Percentiles rank a stretch among this genome's conserved stretches.
These are phyloP conservation scores for Crithidia sp. DNA, from an alignment of 208 protist species.

Conservation along the genomic window DNA sequence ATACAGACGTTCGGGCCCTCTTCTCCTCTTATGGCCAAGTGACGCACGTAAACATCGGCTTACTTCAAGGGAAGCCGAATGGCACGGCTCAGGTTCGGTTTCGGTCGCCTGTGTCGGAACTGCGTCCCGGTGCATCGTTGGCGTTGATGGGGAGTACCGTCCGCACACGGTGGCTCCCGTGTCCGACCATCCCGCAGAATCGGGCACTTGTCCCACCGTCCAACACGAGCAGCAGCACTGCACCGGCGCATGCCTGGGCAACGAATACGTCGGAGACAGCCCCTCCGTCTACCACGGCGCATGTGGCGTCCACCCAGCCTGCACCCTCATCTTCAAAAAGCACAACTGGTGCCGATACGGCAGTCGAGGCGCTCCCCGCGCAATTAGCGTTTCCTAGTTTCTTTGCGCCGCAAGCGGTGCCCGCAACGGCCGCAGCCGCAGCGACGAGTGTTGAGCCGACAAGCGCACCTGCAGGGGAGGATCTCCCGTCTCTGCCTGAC, in stretches of 20 bases:
- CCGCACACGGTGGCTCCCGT: background rate
- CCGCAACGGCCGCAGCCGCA: background rate
- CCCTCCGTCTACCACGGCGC: too few species aligned
- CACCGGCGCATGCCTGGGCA: background rate
- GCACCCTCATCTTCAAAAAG: too few species aligned
- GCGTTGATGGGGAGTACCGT: background rate
- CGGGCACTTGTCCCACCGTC: too few species aligned
- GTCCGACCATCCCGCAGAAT: background rate
- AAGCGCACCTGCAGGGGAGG: background rate
- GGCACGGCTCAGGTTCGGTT: background rate
- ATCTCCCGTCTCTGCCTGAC: conserved; percentile 4
- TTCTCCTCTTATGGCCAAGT: conserved; percentile 4
- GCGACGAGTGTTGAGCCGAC: background rate
- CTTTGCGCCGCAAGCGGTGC: too few species aligned
- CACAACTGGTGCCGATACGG: too few species aligned
- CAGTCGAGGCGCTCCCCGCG: too few species aligned
- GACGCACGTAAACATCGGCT: background rate
- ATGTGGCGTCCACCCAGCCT: too few species aligned
- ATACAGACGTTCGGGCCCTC: background rate
- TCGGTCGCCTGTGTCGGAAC: background rate
- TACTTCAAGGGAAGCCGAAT: background rate
- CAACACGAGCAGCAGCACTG: background rate
- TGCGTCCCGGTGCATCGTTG: background rate
- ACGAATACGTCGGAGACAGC: too few species aligned
- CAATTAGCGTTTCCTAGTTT: too few species aligned